These are phyloP conservation scores for Termitomyces sp. DNA, from an alignment of 1,284 basidiomycete genomes.

Conservation along the genomic window DNA sequence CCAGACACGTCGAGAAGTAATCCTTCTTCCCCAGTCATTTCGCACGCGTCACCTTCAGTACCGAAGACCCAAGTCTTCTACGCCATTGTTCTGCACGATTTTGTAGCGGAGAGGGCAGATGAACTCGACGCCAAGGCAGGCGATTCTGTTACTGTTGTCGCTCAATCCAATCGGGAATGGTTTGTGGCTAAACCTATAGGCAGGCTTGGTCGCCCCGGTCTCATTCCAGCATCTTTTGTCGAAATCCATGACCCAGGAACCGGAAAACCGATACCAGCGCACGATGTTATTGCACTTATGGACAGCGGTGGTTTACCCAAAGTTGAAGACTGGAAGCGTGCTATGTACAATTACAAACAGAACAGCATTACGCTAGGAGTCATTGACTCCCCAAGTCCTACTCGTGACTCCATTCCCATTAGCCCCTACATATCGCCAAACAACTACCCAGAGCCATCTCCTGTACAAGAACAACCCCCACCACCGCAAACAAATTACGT, in stretches of 20 bases:
- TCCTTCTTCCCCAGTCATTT: slow-evolving; percentile 20
- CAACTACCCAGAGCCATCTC: slow-evolving; percentile 13
- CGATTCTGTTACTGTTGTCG: slow-evolving; percentile 89
- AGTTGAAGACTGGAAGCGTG: slow-evolving; percentile 98
- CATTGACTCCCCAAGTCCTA: slow-evolving; percentile 59
- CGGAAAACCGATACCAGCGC: slow-evolving; percentile 56
- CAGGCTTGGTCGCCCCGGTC: slow-evolving; percentile 87
- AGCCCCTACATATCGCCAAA: slow-evolving; percentile 35
- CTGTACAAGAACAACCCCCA: slow-evolving; percentile 22
- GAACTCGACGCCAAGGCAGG: slow-evolving; percentile 94
- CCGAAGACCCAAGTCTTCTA: slow-evolving; percentile 71
- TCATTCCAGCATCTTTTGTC: slow-evolving; percentile 96
- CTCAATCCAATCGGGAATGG: slow-evolving; percentile 88
- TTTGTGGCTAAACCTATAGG: slow-evolving; percentile 95
- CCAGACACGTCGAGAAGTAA: slow-evolving; percentile 12
- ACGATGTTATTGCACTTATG: slow-evolving; percentile 74
- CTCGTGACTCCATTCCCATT: slow-evolving; percentile 37
- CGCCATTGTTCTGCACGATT: slow-evolving; percentile 95
- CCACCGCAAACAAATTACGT: slow-evolving; percentile 20
- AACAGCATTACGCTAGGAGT: slow-evolving; percentile 93
- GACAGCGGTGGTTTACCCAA: slow-evolving; percentile 83
- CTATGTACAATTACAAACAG: slow-evolving; percentile 93
- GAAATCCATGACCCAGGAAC: slow-evolving; percentile 92
- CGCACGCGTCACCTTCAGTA: slow-evolving; percentile 23
- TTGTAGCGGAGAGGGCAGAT: slow-evolving; percentile 90